phyloP scores from a whole-genome alignment of 2,329 filamentous ascomycete genomes.

The Trichoderma sp. region DNA sequence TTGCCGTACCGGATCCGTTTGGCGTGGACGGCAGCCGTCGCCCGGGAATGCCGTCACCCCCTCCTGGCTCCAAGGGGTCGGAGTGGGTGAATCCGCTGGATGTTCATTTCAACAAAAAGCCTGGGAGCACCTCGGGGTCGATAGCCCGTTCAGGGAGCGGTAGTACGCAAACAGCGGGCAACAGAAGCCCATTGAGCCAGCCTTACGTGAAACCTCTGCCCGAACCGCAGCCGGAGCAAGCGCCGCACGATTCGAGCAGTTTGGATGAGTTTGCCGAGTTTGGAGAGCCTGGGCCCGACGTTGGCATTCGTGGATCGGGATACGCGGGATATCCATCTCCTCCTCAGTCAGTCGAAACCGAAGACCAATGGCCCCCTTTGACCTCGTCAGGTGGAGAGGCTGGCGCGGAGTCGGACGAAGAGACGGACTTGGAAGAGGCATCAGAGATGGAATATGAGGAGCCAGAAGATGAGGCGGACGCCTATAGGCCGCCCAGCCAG shows the following conservation, averaged over 20 bases:
- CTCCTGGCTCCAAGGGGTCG: slow-evolving; percentile 39
- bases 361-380: slow-evolving; percentile 32
- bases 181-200: slow-evolving; percentile 47
- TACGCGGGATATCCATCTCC: slow-evolving; percentile 45
- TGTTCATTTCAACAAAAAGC: slow-evolving; percentile 46
- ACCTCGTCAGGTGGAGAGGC: background rate
- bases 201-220: slow-evolving; percentile 30
- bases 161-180: slow-evolving; percentile 24
- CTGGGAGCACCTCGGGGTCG: slow-evolving; percentile 32
- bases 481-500: slow-evolving; percentile 23
- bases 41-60: slow-evolving; percentile 34
- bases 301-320: slow-evolving; percentile 30
- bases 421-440: background rate
- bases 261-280: slow-evolving; percentile 17
- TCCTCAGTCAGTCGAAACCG: slow-evolving; percentile 42
- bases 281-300: slow-evolving; percentile 21
- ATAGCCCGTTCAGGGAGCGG: slow-evolving; percentile 32
- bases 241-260: background rate
- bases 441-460: slow-evolving; percentile 32
- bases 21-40: slow-evolving; percentile 38
- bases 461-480: background rate
- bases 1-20: slow-evolving; percentile 40
- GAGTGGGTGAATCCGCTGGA: slow-evolving; percentile 54
- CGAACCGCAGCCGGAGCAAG: background rate
- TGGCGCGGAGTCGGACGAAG: background rate